Conservation (phyloP, 805 yeast genomes). For the Candida tallmaniae region DNA sequence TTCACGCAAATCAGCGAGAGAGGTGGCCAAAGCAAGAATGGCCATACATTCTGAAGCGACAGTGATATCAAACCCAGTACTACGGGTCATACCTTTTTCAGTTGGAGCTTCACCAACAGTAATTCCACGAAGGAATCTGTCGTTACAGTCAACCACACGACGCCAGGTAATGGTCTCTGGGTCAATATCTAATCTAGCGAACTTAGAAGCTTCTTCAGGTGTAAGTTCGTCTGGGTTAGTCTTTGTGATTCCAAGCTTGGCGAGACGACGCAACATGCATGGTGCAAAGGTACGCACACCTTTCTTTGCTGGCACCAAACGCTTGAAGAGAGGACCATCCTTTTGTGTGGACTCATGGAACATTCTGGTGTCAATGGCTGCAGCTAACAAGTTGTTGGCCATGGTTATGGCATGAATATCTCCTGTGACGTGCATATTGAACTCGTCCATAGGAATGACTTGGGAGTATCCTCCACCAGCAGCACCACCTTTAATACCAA, state of each 20-base stretch:
- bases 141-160: slow-evolving; percentile 93
- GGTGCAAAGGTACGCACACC: slow-evolving; percentile 76
- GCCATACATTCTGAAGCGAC: slow-evolving; percentile 98
- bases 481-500: slow-evolving; percentile 87
- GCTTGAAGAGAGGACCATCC: slow-evolving; percentile 64
- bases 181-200: slow-evolving; percentile 83
- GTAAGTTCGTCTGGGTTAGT: slow-evolving; percentile 79
- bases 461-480: slow-evolving; percentile 90
- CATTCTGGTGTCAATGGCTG: slow-evolving; percentile 83
- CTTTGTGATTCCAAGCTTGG: slow-evolving; percentile 76
- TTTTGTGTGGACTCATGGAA: slow-evolving; percentile 82
- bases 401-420: slow-evolving; percentile 82
- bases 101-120: slow-evolving; percentile 91
- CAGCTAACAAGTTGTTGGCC: slow-evolving; percentile 77
- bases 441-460: slow-evolving; percentile 86
- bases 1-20: slow-evolving; percentile 76
- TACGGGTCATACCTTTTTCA: slow-evolving; percentile 82
- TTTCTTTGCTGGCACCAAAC: slow-evolving; percentile 82
- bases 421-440: slow-evolving; percentile 82
- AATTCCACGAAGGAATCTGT: slow-evolving; percentile 82
- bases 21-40: slow-evolving; percentile 76
- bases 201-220: slow-evolving; percentile 64
- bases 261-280: slow-evolving; percentile 71
- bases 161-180: slow-evolving; percentile 87
- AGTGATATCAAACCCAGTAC: slow-evolving; percentile 91